phyloP scores from a whole-genome alignment of 441 rosid species.

The Pelargonium australe region DNA sequence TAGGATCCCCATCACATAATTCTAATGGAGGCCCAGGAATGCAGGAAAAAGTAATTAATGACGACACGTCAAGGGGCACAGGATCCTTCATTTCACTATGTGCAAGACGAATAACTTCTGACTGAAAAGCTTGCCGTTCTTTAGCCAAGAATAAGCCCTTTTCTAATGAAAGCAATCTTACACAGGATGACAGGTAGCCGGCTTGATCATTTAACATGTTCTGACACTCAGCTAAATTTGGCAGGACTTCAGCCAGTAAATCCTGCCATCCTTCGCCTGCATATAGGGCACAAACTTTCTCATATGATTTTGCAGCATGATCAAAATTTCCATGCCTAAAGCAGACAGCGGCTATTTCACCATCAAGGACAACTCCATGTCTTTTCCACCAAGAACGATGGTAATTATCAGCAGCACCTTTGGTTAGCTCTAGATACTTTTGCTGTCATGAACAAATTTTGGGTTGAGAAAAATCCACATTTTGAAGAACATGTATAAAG shows the following conservation, averaged over 20 bases:
- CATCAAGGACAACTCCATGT: conserved; percentile 97
- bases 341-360: conserved; percentile 95
- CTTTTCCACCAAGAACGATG: conserved; percentile 99
- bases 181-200: conserved; percentile 91
- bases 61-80: conserved; percentile 91
- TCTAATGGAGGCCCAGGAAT: conserved; percentile 78
- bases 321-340: conserved; percentile 84
- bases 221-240: conserved; percentile 93
- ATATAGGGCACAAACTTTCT: conserved; percentile 94
- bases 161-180: conserved; percentile 81
- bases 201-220: conserved; percentile 89
- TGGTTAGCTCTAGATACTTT: conserved; percentile 81
- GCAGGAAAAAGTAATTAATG: conserved; percentile 88
- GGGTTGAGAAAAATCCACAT: conserved; percentile 12
- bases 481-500: not conserved
- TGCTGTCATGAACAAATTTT: conserved; percentile 46
- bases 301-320: conserved; percentile 92
- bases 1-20: conserved; percentile 97
- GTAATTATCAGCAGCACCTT: conserved; percentile 95
- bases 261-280: conserved; percentile 99
- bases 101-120: conserved; percentile 79
- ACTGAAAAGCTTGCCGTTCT: conserved; percentile 93
- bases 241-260: conserved; percentile 86
- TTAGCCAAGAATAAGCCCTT: conserved; percentile 73
- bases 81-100: conserved; percentile 91